Percentiles rank a stretch among this genome's conserved stretches.
These are phyloP conservation scores for Blastobotrys terrestris DNA, from an alignment of 805 yeast species.

Conservation along the genomic window DNA sequence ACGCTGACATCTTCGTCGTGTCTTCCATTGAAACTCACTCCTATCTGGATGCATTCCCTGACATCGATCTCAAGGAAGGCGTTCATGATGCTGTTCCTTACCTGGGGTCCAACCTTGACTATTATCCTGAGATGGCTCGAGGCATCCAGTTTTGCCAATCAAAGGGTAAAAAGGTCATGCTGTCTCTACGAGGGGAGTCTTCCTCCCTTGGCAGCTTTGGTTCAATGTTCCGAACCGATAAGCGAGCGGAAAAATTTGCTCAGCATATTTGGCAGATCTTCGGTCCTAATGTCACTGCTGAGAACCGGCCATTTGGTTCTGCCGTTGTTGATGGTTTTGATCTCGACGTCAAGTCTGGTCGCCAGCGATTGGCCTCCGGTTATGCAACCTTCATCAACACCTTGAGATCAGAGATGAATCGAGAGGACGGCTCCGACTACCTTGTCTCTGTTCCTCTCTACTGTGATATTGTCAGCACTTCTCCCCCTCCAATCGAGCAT, in stretches of 20 bases:
- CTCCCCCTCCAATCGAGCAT: not conserved
- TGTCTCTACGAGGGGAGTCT: slow-evolving; percentile 55
- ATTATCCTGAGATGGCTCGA: slow-evolving; percentile 42
- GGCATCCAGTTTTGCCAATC: slow-evolving; percentile 71
- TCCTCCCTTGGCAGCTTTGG: slow-evolving; percentile 40
- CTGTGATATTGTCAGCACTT: not conserved
- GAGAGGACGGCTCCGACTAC: not conserved
- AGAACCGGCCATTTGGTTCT: slow-evolving; percentile 42
- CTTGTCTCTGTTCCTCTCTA: not conserved
- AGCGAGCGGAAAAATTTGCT: slow-evolving; percentile 36
- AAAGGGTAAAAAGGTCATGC: slow-evolving; percentile 61
- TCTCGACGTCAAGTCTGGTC: slow-evolving; percentile 49
- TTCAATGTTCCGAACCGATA: slow-evolving; percentile 40
- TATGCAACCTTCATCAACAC: not conserved
- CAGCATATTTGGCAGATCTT: slow-evolving; percentile 40
- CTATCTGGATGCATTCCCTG: slow-evolving; percentile 37
- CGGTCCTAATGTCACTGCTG: slow-evolving; percentile 36
- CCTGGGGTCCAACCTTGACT: slow-evolving; percentile 35
- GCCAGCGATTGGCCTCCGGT: slow-evolving; percentile 25
- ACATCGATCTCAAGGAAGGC: slow-evolving; percentile 33
- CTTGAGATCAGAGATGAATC: not conserved
- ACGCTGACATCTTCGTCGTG: slow-evolving; percentile 53
- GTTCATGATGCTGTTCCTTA: slow-evolving; percentile 21
- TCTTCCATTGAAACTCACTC: slow-evolving; percentile 49
- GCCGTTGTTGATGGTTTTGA: slow-evolving; percentile 62